Conservation (phyloP, 2,329 filamentous ascomycete species). For the Colletotrichum orbiculare region DNA sequence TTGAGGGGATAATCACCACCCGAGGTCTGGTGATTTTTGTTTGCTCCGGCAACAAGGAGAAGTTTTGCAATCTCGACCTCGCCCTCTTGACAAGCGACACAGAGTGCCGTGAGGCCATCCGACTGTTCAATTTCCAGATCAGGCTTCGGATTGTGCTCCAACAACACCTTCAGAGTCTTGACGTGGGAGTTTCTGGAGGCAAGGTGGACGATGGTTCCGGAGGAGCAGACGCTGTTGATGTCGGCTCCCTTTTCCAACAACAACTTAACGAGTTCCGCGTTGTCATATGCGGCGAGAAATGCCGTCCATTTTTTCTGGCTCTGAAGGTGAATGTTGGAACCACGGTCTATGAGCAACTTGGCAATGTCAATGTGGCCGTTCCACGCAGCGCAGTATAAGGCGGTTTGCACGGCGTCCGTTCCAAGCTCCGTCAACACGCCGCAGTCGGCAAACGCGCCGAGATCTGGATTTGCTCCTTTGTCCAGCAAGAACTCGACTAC, state of each 20-base stretch:
- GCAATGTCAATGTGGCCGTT: background rate
- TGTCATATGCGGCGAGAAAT: conserved; percentile 17
- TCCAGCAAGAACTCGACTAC: conserved; percentile 10
- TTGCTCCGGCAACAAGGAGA: conserved; percentile 35
- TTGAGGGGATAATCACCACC: conserved; percentile 12
- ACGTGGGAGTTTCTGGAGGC: conserved; percentile 20
- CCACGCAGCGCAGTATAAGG: conserved; percentile 10
- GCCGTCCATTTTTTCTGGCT: conserved; percentile 2
- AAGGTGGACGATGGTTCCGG: conserved; percentile 20
- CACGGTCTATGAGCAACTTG: conserved; percentile 2
- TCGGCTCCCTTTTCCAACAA: conserved; percentile 20
- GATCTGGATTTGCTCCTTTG: background rate
- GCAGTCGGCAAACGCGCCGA: background rate
- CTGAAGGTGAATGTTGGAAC: background rate
- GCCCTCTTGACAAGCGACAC: conserved; percentile 19
- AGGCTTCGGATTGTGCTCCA: conserved; percentile 24
- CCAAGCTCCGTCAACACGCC: background rate
- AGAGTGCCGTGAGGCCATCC: conserved; percentile 33
- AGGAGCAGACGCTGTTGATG: conserved; percentile 10
- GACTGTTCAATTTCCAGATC: conserved; percentile 20
- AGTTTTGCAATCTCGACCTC: conserved; percentile 22
- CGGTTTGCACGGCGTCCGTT: conserved; percentile 1
- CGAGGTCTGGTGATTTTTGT: conserved; percentile 31
- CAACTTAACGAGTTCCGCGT: background rate
- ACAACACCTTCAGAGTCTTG: conserved; percentile 27